These are phyloP conservation scores for Emmonsiellopsis sp. DNA, from an alignment of 2,329 filamentous ascomycete genomes.

Conservation along the genomic window DNA sequence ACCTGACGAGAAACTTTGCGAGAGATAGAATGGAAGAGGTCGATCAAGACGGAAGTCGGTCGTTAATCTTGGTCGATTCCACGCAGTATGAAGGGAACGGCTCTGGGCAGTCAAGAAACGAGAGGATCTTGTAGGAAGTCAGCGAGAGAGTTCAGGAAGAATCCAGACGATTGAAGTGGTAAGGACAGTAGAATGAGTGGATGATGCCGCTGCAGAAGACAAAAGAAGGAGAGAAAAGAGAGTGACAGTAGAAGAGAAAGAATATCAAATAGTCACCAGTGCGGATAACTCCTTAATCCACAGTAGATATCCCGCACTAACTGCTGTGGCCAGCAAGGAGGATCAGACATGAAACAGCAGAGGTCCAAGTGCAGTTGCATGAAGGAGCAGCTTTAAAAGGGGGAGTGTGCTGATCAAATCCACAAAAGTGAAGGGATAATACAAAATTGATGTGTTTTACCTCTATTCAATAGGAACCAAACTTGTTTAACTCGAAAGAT, in stretches of 20 bases:
- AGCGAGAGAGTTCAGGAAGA: background rate
- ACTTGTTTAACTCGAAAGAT: background rate
- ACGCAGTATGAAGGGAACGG: background rate
- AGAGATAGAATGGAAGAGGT: background rate
- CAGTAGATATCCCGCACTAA: too few species aligned
- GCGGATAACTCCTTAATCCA: too few species aligned
- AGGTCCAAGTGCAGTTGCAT: too few species aligned
- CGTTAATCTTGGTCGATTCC: background rate
- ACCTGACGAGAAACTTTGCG: conserved; percentile 2
- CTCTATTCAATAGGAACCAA: background rate
- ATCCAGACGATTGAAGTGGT: background rate
- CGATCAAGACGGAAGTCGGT: background rate
- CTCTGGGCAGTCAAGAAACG: background rate
- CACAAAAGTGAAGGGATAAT: background rate
- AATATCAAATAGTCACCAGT: too few species aligned
- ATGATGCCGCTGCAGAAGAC: background rate
- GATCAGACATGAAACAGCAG: too few species aligned
- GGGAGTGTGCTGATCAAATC: background rate
- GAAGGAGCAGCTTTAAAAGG: too few species aligned
- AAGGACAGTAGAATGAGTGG: background rate
- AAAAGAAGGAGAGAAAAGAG: background rate
- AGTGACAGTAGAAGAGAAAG: too few species aligned
- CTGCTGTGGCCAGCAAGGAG: too few species aligned
- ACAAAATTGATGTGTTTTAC: background rate
- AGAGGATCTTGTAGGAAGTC: background rate